phyloP scores from a whole-genome alignment of 176 grass and related monocot species.

The Dactylis glomerata region DNA sequence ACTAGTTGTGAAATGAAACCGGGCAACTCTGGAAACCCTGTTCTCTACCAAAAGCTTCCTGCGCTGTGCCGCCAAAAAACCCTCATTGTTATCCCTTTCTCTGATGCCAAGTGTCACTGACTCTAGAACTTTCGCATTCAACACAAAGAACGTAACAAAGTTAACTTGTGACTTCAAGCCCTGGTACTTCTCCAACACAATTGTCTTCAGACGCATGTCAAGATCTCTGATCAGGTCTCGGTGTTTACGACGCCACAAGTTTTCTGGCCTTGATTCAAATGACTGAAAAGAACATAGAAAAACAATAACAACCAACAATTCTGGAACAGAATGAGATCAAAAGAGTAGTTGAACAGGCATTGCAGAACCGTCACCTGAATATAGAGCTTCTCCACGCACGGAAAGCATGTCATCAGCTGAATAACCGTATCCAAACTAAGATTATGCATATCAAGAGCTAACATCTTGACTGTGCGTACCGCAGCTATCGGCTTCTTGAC shows the following conservation, averaged over 20 bases:
- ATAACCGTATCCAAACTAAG: not conserved
- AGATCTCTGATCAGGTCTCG: not conserved
- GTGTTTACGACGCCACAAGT: not conserved
- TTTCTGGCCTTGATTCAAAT: not conserved
- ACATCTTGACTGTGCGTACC: not conserved
- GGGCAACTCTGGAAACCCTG: not conserved
- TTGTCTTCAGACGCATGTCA: not conserved
- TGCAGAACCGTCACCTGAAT: not conserved
- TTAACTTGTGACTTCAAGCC: not conserved
- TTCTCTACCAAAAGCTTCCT: not conserved
- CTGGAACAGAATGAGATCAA: not conserved
- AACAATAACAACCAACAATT: not conserved
- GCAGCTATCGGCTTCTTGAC: not conserved
- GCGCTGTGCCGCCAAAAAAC: not conserved
- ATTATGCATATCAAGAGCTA: not conserved
- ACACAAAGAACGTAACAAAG: not conserved
- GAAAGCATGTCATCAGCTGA: not conserved
- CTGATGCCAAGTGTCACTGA: not conserved
- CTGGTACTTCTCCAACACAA: not conserved
- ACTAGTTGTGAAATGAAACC: not conserved
- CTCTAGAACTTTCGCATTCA: not conserved
- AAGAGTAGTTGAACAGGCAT: no score
- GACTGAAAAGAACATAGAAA: not conserved
- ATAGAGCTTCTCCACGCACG: not conserved
- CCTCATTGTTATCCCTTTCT: not conserved